A percentile compares a stretch with the other conserved stretches of the same genome.
Conservation (phyloP, 345 rosid genomes). For the Leavenworthia alabamica region DNA sequence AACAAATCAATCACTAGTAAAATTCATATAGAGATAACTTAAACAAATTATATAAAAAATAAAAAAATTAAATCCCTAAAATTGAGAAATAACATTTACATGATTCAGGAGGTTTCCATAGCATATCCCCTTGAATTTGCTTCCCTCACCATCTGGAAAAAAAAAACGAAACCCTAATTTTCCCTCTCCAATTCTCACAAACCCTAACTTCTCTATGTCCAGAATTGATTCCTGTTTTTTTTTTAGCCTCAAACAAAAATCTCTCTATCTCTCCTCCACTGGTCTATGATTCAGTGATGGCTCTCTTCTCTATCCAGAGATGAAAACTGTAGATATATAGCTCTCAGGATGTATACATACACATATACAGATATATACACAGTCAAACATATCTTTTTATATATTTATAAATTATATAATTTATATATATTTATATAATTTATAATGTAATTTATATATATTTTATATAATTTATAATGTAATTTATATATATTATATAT, state of each 20-base stretch:
- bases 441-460: too few species aligned
- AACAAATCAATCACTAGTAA: neutral
- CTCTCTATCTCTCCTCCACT: constrained; percentile 15
- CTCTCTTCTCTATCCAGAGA: constrained; percentile 20
- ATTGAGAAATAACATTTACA: constrained; percentile 27
- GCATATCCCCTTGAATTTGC: constrained; percentile 35
- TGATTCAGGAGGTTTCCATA: constrained; percentile 47
- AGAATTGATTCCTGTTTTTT: constrained; percentile 6
- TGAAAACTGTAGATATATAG: constrained; percentile 30
- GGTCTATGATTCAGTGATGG: constrained; percentile 23
- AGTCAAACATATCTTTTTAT: too few species aligned
- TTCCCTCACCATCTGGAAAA: constrained; percentile 18
- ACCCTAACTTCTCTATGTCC: constrained; percentile 24
- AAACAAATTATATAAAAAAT: too few species aligned
- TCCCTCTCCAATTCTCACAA: constrained; percentile 20
- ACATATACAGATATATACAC: neutral
- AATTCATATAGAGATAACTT: constrained; percentile 8
- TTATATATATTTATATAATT: too few species aligned
- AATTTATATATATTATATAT: too few species aligned
- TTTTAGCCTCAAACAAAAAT: neutral
- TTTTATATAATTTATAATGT: too few species aligned
- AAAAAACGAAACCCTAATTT: constrained; percentile 23
- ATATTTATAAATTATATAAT: too few species aligned
- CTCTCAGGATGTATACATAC: constrained; percentile 27
- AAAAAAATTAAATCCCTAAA: constrained; percentile 20